Conservation (phyloP, 106 monocot species). For the Dioscorea alata region DNA sequence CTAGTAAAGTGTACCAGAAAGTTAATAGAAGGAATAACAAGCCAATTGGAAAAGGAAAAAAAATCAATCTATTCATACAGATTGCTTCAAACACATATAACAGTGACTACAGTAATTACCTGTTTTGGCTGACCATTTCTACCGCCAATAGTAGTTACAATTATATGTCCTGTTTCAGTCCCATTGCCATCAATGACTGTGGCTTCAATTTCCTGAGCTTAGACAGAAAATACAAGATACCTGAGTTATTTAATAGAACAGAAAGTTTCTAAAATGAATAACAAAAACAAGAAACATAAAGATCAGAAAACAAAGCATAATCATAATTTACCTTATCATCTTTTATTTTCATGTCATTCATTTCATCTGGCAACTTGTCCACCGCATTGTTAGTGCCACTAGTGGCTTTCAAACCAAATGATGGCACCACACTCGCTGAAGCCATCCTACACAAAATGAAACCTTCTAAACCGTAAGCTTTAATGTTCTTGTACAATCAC, state of each 20-base stretch:
- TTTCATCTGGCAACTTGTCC: conserved; percentile 24
- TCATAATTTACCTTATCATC: conserved; percentile 28
- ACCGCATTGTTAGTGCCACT: conserved; percentile 7
- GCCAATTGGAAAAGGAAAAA: background rate
- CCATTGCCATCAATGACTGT: conserved; percentile 26
- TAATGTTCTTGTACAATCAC: too few relatives aligned
- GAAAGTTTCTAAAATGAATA: too few relatives aligned
- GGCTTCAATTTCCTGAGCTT: conserved; percentile 20
- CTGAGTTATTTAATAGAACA: too few relatives aligned
- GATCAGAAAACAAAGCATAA: too few relatives aligned
- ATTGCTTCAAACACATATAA: too few relatives aligned
- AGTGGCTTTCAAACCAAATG: conserved; percentile 15
- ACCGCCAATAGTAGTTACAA: conserved; percentile 29
- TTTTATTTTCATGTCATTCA: conserved; percentile 33
- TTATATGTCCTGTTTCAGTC: conserved; percentile 30
- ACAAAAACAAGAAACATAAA: too few relatives aligned
- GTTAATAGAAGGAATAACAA: too few relatives aligned
- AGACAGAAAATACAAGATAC: too few relatives aligned
- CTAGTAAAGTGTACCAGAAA: too few relatives aligned
- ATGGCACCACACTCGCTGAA: conserved; percentile 16
- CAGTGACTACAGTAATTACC: background rate
- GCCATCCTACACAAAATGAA: conserved; percentile 10
- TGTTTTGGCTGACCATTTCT: conserved; percentile 28
- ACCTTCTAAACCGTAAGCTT: too few relatives aligned
- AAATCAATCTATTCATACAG: too few relatives aligned